Evolutionary conservation across 2,329 filamentous ascomycete genomes (phyloP).

Genomic region (Grosmannia clavigera): DNA sequence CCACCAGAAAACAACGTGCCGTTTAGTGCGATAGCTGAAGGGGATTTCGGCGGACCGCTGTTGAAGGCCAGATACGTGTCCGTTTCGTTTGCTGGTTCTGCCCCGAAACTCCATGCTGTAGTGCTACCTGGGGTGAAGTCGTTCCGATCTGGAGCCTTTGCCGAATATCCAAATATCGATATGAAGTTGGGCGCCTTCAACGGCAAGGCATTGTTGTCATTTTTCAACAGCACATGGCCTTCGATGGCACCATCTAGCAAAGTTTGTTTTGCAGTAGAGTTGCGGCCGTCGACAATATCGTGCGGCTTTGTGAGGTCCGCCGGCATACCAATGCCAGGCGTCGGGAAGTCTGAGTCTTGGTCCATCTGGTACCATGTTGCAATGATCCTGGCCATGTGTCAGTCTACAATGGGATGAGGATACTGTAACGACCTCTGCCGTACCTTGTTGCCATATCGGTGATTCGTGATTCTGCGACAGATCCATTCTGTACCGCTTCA

Average conservation of each 20-base stretch:
- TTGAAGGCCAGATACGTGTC: slow-evolving; percentile 2
- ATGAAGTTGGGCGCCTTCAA: slow-evolving; percentile 36
- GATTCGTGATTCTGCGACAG: slow-evolving; percentile 40
- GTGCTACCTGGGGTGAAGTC: slow-evolving; percentile 22
- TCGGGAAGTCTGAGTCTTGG: slow-evolving; percentile 34
- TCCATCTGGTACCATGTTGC: slow-evolving; percentile 44
- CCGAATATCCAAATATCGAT: slow-evolving; percentile 52
- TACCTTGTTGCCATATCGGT: slow-evolving; percentile 17
- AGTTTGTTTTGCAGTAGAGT: slow-evolving; percentile 27
- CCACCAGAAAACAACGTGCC: slow-evolving; percentile 32
- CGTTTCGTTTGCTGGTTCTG: slow-evolving; percentile 18
- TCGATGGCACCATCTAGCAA: slow-evolving; percentile 47
- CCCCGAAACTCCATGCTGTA: slow-evolving; percentile 27
- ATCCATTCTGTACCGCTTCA: slow-evolving; percentile 47
- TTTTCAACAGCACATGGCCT: slow-evolving; percentile 54
- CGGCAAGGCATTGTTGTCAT: slow-evolving; percentile 41
- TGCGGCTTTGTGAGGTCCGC: slow-evolving; percentile 36
- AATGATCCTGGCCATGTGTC: slow-evolving; percentile 23
- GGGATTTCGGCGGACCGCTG: neutral
- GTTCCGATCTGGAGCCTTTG: slow-evolving; percentile 30
- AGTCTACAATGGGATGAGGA: neutral
- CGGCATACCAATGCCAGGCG: slow-evolving; percentile 40
- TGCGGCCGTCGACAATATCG: slow-evolving; percentile 38
- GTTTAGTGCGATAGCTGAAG: slow-evolving; percentile 22
- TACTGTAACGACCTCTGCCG: slow-evolving; percentile 2